Conservation (phyloP, 257 asterid genomes). For the Scutellaria baicalensis region DNA sequence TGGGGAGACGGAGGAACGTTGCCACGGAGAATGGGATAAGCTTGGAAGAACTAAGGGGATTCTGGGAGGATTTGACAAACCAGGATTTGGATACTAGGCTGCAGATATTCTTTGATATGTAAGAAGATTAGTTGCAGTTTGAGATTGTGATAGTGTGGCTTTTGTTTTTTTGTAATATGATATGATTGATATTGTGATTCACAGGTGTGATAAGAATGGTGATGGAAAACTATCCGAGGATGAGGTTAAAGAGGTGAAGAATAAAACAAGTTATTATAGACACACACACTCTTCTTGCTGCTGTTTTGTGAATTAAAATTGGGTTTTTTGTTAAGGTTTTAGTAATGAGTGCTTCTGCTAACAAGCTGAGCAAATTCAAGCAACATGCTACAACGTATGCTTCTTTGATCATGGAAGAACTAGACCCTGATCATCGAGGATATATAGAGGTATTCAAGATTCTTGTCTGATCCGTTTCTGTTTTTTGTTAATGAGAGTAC, state of each 20-base stretch:
- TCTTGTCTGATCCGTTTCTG: not conserved
- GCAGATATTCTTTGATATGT: conserved; percentile 94
- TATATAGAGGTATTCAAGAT: conserved; percentile 55
- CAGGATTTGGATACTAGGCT: conserved; percentile 70
- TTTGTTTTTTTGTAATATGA: not conserved
- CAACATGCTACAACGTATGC: conserved; percentile 64
- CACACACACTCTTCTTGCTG: not conserved
- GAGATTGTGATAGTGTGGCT: not conserved
- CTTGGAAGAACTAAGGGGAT: conserved; percentile 33
- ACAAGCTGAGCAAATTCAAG: conserved; percentile 74
- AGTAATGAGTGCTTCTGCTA: conserved; percentile 91
- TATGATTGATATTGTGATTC: not conserved
- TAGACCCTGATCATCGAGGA: conserved; percentile 83
- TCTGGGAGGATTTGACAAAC: conserved; percentile 82
- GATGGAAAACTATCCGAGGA: conserved; percentile 91
- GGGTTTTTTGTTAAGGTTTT: conserved; percentile 55
- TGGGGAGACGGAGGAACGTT: conserved; percentile 65
- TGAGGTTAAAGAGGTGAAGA: conserved; percentile 83
- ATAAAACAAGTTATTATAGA: not conserved
- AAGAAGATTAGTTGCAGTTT: conserved; percentile 9
- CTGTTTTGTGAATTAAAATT: not conserved
- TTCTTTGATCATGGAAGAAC: conserved; percentile 88
- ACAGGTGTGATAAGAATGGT: conserved; percentile 97
- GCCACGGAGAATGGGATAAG: conserved; percentile 48
- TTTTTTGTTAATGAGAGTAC: not conserved